Base-by-base conservation (phyloP, 768 basidiomycete species). In the Phaeotremella skinneri region DNA sequence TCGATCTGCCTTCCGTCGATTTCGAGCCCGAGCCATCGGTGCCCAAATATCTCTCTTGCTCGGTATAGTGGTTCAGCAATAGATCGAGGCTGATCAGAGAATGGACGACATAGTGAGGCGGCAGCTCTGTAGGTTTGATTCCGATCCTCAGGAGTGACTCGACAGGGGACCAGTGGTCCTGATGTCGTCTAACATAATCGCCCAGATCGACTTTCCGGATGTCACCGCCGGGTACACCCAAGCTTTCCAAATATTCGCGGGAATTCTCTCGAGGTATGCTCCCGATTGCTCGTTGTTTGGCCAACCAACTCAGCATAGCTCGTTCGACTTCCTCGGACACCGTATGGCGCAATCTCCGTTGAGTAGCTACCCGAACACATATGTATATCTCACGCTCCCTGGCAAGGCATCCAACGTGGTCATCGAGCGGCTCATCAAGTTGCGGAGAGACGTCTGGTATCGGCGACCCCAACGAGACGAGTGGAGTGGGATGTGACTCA, bases 111-210 rank as follows among this genome's bases (percentile, higher is more conserved):
- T 59, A 52, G 21, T 61, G 65, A 0, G 34, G 5, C 7, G 68
- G 68, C 17, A 69, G 34, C 37, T 69, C 56, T 30, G 23, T 51
- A 2, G 62, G 62, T 20, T 45, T 48, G 25, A 69, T 62, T 7
- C 68, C 68, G 4, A 61, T 60, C 26, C 68, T 49, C 2, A 69
- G 49, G 4, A 69, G 52, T 25, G 50, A 45, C 56, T 69, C 68
- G 7, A 60, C 25, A 3, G 64, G 62, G 9, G 62, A 62, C 64
- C 64, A 69, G 4, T 17, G 20, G 5, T 37, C 20, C 21, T 29
- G 17, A 2, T 61, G 55, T 3, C 26, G 21, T n/a, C 48, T 32
- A 7, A 69, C 56, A 56, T 55, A 69, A 23, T 21, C 25, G 4
- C 47, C 54, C 9, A 69, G 32, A 34, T 64, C 55, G 11, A 62